Evolutionary conservation across 768 basidiomycete genomes (phyloP).

Genomic region (Melanogaster broomeanus): DNA sequence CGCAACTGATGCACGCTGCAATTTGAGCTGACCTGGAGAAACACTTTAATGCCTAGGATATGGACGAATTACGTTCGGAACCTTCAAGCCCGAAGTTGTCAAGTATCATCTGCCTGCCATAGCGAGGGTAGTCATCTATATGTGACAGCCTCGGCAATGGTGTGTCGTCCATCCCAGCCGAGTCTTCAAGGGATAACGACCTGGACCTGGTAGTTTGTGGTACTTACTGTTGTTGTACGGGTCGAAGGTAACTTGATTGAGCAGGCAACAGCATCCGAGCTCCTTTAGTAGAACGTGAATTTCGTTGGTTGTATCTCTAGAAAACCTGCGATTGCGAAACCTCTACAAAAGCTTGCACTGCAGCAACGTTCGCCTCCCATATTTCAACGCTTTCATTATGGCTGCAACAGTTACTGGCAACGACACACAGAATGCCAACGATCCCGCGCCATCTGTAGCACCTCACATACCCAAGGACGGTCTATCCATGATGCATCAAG

Average conservation of each 20-base stretch:
- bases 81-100: slow-evolving; percentile 87
- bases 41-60: slow-evolving; percentile 1
- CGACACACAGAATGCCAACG: slow-evolving; percentile 12
- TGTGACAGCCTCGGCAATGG: slow-evolving; percentile 33
- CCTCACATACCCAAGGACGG: slow-evolving; percentile 33
- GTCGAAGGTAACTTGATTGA: neutral
- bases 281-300: too few relatives aligned
- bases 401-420: slow-evolving; percentile 9
- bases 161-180: slow-evolving; percentile 7
- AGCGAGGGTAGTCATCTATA: slow-evolving; percentile 78
- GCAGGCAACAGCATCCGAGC: too few relatives aligned
- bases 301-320: too few relatives aligned
- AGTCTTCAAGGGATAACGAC: neutral
- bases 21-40: slow-evolving; percentile 74
- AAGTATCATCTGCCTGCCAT: slow-evolving; percentile 97
- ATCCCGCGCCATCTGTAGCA: slow-evolving; percentile 15
- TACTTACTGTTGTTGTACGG: neutral
- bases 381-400: slow-evolving; percentile 8
- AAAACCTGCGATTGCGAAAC: too few relatives aligned
- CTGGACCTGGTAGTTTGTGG: too few relatives aligned
- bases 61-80: slow-evolving; percentile 25
- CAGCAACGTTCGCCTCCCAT: too few relatives aligned
- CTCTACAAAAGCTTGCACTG: too few relatives aligned
- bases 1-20: slow-evolving; percentile 72
- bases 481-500: slow-evolving; percentile 39